Percentiles rank a stretch among this genome's conserved stretches.
phyloP scores from a whole-genome alignment of 2,329 filamentous ascomycete species.

The Xylariaceae sp. region DNA sequence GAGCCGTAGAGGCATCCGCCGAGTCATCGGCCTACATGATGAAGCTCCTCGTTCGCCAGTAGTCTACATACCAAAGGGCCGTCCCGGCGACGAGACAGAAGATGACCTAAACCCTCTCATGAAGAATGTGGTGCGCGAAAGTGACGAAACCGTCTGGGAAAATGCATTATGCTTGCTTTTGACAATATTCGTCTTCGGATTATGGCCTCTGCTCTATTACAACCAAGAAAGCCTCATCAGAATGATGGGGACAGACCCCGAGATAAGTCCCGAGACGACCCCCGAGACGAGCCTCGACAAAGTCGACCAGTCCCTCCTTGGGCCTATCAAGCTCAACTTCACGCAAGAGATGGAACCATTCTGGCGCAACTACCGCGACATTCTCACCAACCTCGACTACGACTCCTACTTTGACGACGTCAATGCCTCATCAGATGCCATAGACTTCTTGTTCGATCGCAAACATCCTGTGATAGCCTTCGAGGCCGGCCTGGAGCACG shows the following conservation, averaged over 20 bases:
- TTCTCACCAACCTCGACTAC: conserved; percentile 4
- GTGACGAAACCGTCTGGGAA: background rate
- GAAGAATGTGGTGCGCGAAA: background rate
- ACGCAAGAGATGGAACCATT: conserved; percentile 3
- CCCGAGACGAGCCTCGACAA: background rate
- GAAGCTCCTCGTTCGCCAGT: background rate
- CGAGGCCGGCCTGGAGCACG: background rate
- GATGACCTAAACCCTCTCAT: background rate
- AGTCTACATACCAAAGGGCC: background rate
- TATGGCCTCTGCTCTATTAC: background rate
- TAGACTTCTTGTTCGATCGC: conserved; percentile 3
- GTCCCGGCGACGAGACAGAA: background rate
- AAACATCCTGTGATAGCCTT: background rate
- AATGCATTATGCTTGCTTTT: background rate
- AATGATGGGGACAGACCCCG: background rate
- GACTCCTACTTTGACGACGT: conserved; percentile 8
- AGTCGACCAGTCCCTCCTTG: background rate
- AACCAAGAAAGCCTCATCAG: background rate
- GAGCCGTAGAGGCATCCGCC: too few species aligned
- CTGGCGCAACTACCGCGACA: conserved; percentile 3
- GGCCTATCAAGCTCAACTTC: background rate
- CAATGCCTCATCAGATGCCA: conserved; percentile 2
- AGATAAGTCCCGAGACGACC: background rate
- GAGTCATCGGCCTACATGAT: too few species aligned
- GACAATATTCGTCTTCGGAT: background rate